Percentiles rank a stretch among this genome's conserved stretches.
These are phyloP conservation scores for Leccinellum rugosiceps DNA, from an alignment of 768 basidiomycete genomes.

Conservation along the genomic window DNA sequence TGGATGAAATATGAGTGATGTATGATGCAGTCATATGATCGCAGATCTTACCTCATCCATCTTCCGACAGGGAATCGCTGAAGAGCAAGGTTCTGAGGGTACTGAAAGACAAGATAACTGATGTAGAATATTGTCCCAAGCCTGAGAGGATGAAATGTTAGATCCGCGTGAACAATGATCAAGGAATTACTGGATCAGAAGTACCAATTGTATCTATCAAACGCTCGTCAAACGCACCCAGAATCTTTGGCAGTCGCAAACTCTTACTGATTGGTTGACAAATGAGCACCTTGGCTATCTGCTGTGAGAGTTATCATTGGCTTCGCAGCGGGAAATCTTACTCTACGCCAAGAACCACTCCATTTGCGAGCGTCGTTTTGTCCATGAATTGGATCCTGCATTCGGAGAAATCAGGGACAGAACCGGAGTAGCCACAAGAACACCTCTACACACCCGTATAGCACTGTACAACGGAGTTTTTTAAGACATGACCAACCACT, in stretches of 20 bases:
- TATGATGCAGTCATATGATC: not conserved
- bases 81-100: constrained; percentile 69
- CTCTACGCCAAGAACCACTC: constrained; percentile 71
- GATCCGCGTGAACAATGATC: not conserved
- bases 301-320: not conserved
- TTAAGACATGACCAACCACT: not conserved
- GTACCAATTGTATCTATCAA: constrained; percentile 63
- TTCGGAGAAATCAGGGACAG: not conserved
- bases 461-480: constrained; percentile 32
- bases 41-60: constrained; percentile 65
- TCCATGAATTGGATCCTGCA: constrained; percentile 79
- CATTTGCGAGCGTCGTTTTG: constrained; percentile 65
- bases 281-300: constrained; percentile 53
- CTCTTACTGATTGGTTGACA: constrained; percentile 61
- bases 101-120: constrained; percentile 67
- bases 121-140: constrained; percentile 75
- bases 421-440: not conserved
- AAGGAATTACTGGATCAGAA: not conserved
- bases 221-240: not conserved
- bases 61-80: constrained; percentile 74
- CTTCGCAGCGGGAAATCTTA: constrained; percentile 23
- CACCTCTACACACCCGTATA: constrained; percentile 45
- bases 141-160: constrained; percentile 37
- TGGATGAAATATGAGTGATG: constrained; percentile 20
- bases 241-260: not conserved